A percentile compares a stretch with the other conserved stretches of the same genome.
Conservation (phyloP, 495 filamentous ascomycete genomes). For the Bathelium albidoporum region DNA sequence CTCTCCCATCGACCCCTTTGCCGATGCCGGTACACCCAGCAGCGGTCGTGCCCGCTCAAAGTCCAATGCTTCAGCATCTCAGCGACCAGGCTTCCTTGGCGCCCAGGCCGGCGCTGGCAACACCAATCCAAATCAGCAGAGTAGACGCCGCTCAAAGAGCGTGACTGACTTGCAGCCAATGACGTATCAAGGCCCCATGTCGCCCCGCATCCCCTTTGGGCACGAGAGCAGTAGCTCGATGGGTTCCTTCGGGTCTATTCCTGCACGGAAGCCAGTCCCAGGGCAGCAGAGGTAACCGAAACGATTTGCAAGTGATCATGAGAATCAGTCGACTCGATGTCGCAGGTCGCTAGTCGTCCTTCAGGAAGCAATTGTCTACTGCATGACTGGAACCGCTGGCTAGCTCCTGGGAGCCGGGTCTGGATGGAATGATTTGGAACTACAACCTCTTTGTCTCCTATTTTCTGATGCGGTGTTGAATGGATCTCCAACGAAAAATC, state of each 20-base stretch:
- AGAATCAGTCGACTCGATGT: not conserved
- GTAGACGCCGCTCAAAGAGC: conserved; percentile 1
- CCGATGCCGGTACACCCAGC: conserved; percentile 19
- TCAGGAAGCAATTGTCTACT: not conserved
- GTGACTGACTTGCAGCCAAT: conserved; percentile 1
- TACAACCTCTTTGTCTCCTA: not conserved
- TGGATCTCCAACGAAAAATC: not conserved
- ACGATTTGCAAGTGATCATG: not conserved
- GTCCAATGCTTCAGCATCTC: conserved; percentile 35
- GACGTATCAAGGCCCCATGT: not conserved
- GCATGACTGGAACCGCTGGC: not conserved
- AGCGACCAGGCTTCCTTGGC: conserved; percentile 26
- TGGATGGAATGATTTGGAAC: not conserved
- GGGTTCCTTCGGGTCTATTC: conserved; percentile 8
- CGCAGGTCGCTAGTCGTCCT: not conserved
- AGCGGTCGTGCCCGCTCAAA: conserved; percentile 21
- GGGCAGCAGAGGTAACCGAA: conserved; percentile 24
- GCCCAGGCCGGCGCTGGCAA: not conserved
- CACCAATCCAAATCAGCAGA: not conserved
- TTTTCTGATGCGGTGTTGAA: not conserved
- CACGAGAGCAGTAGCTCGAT: not conserved
- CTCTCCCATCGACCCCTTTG: conserved; percentile 14
- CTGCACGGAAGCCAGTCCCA: conserved; percentile 31
- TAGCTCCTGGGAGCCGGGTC: not conserved
- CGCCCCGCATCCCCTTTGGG: not conserved